Evolutionary conservation across 106 monocot genomes (phyloP), one percentile per base, ranked within the genome.

Genomic region (Dendrobium huoshanense): DNA sequence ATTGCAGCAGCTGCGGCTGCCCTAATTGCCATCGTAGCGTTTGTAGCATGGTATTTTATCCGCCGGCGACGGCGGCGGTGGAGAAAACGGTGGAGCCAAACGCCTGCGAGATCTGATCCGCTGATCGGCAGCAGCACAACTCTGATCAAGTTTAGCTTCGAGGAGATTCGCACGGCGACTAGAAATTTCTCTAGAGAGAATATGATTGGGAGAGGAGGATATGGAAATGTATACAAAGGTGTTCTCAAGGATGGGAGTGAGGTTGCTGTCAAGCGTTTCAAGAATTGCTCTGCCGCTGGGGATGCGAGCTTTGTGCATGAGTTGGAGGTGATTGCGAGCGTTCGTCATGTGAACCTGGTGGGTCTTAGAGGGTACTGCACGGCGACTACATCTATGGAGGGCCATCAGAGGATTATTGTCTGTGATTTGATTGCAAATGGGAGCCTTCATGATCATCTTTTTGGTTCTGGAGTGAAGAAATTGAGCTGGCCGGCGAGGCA

Each of bases 371-470:
- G 97, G 8, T 98, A 98, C 78, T 98, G 92, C 84, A 92, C 85
- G 0, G 90, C 92, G 25, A 94, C 90, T 25, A 91, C 92, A 11
- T 24, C 43, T 5, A 55, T 86, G 41, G 97, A 94, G 54, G 94
- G 94, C 1, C 94, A 97, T 75, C 94, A 97, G 86, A 85, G 97
- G 85, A 92, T 97, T 9, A 92, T 97, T 7, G 89, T 98, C 3
- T 98, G 97, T 17, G 97, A 98, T 47, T 80, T 98, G 31, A 87
- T 98, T 86, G 76, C 47, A 44, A 98, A 98, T 29, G 94, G 97
- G 1, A 98, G 94, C 84, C 87, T 98, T 59, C 90, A 98, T 48
- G 97, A 98, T 70, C 94, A 94, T 73, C 81, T 98, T 19, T 94
- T 94, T 75, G 84, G 85, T 22, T 54, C 27, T 1, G 70, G 37